Percentiles rank a stretch among this genome's conserved stretches.
These are phyloP conservation scores for Saksenaea oblongispora DNA, from an alignment of 371 early-diverging fungal species.

Conservation along the genomic window DNA sequence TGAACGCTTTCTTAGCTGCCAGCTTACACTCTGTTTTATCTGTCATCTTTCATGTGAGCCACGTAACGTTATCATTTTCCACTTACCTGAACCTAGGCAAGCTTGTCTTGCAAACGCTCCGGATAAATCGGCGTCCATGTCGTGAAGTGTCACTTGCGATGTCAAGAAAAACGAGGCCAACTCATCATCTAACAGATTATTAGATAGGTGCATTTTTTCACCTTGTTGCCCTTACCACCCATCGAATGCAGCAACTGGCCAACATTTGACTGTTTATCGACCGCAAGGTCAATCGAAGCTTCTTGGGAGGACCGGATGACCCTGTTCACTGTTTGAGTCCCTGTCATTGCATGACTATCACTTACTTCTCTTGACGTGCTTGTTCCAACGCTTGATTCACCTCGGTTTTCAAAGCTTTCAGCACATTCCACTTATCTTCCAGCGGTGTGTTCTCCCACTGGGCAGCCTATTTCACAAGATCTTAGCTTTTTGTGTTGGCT, in stretches of 20 bases:
- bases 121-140: background rate
- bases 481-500: background rate
- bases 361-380: conserved; percentile 67
- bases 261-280: conserved; percentile 17
- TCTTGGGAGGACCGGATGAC: conserved; percentile 60
- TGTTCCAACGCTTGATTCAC: conserved; percentile 70
- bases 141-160: conserved; percentile 43
- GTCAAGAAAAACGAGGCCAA: conserved; percentile 55
- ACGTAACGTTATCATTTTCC: background rate
- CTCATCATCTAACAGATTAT: conserved; percentile 20
- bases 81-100: conserved; percentile 21
- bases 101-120: conserved; percentile 25
- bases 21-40: conserved; percentile 29
- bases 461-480: conserved; percentile 20
- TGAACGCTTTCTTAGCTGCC: conserved; percentile 21
- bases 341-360: background rate
- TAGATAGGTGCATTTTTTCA: background rate
- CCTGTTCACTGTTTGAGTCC: conserved; percentile 12
- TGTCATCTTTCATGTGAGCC: conserved; percentile 8
- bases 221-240: conserved; percentile 18
- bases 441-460: conserved; percentile 57
- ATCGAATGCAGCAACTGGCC: conserved; percentile 27
- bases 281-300: conserved; percentile 46
- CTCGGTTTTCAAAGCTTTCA: conserved; percentile 60
- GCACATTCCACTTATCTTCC: conserved; percentile 54